Percentiles rank a stretch among this genome's conserved stretches.
phyloP scores from a whole-genome alignment of 352 stramenopile species.

The Aphanomyces astaci region DNA sequence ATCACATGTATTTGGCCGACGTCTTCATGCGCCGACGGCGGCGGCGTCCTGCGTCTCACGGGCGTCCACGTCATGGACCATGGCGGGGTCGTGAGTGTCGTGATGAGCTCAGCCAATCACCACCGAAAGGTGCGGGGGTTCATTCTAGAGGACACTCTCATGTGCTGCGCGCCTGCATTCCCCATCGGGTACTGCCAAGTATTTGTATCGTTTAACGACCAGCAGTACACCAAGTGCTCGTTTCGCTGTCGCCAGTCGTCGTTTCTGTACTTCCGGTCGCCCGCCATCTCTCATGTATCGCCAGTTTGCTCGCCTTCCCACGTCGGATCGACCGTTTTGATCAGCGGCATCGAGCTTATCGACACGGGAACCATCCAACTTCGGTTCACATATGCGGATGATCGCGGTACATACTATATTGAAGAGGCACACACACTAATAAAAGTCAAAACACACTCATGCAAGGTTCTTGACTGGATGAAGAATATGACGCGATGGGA shows the following conservation, averaged over 20 bases:
- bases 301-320: constrained; percentile 48
- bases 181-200: constrained; percentile 41
- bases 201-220: constrained; percentile 63
- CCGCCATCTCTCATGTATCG: constrained; percentile 42
- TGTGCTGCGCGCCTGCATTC: constrained; percentile 58
- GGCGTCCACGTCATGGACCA: constrained; percentile 60
- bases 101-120: constrained; percentile 46
- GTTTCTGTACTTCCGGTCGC: constrained; percentile 71
- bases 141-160: constrained; percentile 42
- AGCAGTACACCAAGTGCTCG: constrained; percentile 65
- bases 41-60: constrained; percentile 52
- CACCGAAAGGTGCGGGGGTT: constrained; percentile 59
- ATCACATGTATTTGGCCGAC: constrained; percentile 44
- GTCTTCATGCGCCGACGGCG: constrained; percentile 55
- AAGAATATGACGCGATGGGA: too few species aligned
- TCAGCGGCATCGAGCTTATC: constrained; percentile 60
- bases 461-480: too few species aligned
- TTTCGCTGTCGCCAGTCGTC: too few species aligned
- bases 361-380: constrained; percentile 72
- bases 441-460: too few species aligned
- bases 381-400: constrained; percentile 35
- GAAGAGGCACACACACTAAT: not conserved
- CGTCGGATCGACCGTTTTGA: constrained; percentile 40
- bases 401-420: not conserved
- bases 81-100: constrained; percentile 43